These are phyloP conservation scores for Mucor sp. DNA, from an alignment of 371 early-diverging fungal genomes.

Conservation along the genomic window DNA sequence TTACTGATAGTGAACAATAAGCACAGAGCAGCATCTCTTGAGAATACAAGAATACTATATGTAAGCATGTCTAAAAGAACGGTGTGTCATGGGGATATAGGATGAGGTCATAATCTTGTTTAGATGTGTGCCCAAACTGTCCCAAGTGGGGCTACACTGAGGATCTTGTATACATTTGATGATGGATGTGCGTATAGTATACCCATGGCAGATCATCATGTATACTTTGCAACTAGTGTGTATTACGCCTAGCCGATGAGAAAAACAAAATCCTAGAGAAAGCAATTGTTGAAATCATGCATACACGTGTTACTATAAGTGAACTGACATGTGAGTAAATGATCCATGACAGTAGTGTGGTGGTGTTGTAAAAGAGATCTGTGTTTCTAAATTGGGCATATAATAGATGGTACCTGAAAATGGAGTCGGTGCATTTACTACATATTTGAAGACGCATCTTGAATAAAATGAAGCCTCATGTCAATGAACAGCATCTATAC, in stretches of 20 bases:
- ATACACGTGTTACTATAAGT: constrained; percentile 7
- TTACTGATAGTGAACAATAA: too few relatives aligned
- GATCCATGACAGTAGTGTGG: too few relatives aligned
- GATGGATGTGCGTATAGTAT: neutral
- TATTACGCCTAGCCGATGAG: neutral
- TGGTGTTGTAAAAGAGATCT: neutral
- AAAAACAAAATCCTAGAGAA: neutral
- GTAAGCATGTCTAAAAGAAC: too few relatives aligned
- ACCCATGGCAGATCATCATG: neutral
- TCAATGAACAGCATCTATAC: neutral
- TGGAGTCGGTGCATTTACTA: neutral
- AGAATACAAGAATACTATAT: too few relatives aligned
- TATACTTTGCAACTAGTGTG: neutral
- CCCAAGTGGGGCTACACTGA: too few relatives aligned
- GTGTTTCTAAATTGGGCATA: neutral
- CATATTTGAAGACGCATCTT: neutral
- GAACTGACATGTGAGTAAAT: constrained; percentile 6
- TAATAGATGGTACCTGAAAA: neutral
- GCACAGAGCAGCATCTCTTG: too few relatives aligned
- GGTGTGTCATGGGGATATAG: too few relatives aligned
- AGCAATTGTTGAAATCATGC: constrained; percentile 12
- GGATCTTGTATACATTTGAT: too few relatives aligned
- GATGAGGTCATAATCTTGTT: too few relatives aligned
- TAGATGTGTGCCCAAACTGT: too few relatives aligned
- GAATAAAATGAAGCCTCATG: neutral